Evolutionary conservation across 345 rosid genomes (phyloP), one percentile per base, ranked within the genome.

Genomic region (Aegle marmelos): DNA sequence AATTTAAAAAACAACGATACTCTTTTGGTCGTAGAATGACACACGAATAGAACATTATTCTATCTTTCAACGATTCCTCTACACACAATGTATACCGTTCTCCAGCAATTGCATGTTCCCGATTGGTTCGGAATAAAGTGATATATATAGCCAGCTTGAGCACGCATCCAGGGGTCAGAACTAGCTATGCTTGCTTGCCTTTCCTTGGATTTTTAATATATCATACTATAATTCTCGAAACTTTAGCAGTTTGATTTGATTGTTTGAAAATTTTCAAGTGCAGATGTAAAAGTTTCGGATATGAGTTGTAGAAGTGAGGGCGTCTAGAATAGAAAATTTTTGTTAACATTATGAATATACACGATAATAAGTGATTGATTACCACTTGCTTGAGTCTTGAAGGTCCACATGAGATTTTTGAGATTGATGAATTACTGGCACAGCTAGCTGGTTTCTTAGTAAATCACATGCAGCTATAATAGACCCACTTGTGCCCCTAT

Each of bases 41-140:
- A 62, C 17, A 6, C 22, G 54, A 62, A 70, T 10, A 37, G 31
- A 75, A 39, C 63, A 56, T 27, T 63, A 48, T 14, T 65, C 41
- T 31, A 9, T 9, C 13, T 69, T 50, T 76, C 28, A 33, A 5
- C 27, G 33, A 59, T 74, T 58, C 66, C 57, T 70, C 22, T 17
- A 73, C 24, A 4, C 50, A 73, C 27, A 59, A 50, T 19, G 9
- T 30, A 30, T 63, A 63, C 67, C 11, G 11, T 19, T 62, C 48
- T 28, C 70, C 48, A 45, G 45, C 64, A 30, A 5, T 64, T 53
- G 24, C 70, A 28, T 57, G 21, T 53, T 58, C 69, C 50, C 13
- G 50, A 48, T 56, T 45, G 57, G 48, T 17, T 70, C 16, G 34
- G 82, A 82, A 82, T 82, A 82, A 78, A 78, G 73, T 34, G 73